Evolutionary conservation across 2,329 filamentous ascomycete species (phyloP).

Genomic region (Penicillium sp.): DNA sequence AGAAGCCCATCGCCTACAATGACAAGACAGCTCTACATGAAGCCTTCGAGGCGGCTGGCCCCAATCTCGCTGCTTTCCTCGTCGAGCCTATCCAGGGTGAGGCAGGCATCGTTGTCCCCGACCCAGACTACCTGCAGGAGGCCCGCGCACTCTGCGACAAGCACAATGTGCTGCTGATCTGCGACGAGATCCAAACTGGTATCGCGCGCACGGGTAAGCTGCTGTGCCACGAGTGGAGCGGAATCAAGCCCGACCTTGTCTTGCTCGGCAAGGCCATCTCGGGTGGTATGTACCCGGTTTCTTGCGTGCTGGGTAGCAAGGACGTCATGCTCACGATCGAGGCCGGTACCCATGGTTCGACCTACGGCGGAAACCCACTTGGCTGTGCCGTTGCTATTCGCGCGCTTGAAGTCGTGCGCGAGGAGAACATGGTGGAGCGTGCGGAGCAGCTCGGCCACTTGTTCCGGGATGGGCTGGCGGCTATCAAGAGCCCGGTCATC

Average conservation of each 20-base stretch:
- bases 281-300: conserved; percentile 98
- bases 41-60: conserved; percentile 74
- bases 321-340: conserved; percentile 96
- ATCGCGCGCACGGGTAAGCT: conserved; percentile 93
- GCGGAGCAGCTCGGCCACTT: conserved; percentile 77
- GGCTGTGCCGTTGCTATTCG: conserved; percentile 94
- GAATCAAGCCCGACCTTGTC: conserved; percentile 92
- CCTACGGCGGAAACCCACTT: conserved; percentile 96
- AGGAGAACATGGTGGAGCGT: conserved; percentile 81
- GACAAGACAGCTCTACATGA: conserved; percentile 76
- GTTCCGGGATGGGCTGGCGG: conserved; percentile 75
- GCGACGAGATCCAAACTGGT: conserved; percentile 97
- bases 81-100: conserved; percentile 97
- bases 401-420: conserved; percentile 87
- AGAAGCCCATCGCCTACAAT: conserved; percentile 79
- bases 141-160: conserved; percentile 86
- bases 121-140: conserved; percentile 78
- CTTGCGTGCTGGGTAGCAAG: conserved; percentile 79
- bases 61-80: conserved; percentile 85
- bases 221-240: conserved; percentile 91
- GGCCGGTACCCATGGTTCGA: conserved; percentile 94
- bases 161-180: conserved; percentile 93
- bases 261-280: conserved; percentile 97
- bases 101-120: conserved; percentile 92
- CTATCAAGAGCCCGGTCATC: conserved; percentile 77